phyloP scores from a whole-genome alignment of 2,329 filamentous ascomycete genomes.

The Exophiala oligosperma region DNA sequence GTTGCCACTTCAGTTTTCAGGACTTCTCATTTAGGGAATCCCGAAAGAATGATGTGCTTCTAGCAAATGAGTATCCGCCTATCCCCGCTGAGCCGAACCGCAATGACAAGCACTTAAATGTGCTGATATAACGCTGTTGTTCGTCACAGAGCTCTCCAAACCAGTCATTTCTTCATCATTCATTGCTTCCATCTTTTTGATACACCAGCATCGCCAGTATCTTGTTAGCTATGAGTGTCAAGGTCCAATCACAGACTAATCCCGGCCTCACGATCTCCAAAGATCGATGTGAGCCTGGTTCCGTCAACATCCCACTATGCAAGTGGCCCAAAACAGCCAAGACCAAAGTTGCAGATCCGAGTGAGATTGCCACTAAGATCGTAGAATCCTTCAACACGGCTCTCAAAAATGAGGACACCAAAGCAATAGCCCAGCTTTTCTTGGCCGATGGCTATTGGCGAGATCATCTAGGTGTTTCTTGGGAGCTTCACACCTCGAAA shows the following conservation, averaged over 20 bases:
- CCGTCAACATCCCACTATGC: constrained; percentile 51
- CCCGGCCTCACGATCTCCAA: constrained; percentile 36
- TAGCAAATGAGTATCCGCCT: not conserved
- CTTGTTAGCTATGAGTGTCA: constrained; percentile 10
- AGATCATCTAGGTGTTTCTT: constrained; percentile 58
- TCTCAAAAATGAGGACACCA: constrained; percentile 37
- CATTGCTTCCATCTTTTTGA: too few species aligned
- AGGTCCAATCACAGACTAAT: constrained; percentile 15
- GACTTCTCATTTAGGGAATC: too few species aligned
- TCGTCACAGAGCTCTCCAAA: not conserved
- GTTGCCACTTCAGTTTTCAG: too few species aligned
- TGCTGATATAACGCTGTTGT: not conserved
- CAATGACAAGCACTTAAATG: not conserved
- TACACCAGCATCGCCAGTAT: too few species aligned
- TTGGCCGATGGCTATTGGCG: constrained; percentile 57
- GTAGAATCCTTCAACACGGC: constrained; percentile 42
- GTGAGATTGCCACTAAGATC: constrained; percentile 38
- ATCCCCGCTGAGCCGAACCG: not conserved
- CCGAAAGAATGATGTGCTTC: not conserved
- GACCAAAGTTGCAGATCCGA: constrained; percentile 37
- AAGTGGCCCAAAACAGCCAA: constrained; percentile 43
- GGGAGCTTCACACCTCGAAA: constrained; percentile 57
- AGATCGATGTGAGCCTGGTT: constrained; percentile 53
- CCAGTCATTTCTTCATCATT: not conserved
- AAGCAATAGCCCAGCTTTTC: constrained; percentile 46